Evolutionary conservation across 106 monocot genomes (phyloP), one percentile per base, ranked within the genome.

Genomic region (Allium sativum): DNA sequence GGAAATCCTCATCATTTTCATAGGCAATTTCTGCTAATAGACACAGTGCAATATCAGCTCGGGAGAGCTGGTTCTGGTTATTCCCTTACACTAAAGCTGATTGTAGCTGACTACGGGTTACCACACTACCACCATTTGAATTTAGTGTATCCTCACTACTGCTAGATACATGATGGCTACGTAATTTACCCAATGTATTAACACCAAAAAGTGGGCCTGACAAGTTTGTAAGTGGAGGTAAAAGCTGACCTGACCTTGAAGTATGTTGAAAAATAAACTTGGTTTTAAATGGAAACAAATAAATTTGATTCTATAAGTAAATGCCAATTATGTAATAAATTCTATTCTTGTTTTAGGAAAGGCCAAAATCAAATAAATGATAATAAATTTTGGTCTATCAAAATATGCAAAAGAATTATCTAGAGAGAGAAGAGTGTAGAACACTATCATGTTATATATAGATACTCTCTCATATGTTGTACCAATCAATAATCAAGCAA

Each of bases 1-100:
- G 92, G 55, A 98, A 98, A 72, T 98, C 98, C 52, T 98, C 98
- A 74, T 98, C 98, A 70, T 98, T 98, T 65, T 98, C 98, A 48
- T 98, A 98, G 7, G 98, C 98, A 69, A 98, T 92, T 74, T 98
- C 98, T 19, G 98, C 87, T 52, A 98, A 88, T 50, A 98, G 68
- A 58, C 91, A 92, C 63, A 98, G 68, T 21, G 98, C 87, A 56
- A 98, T 88, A 58, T 98, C 98, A 7, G 98, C 98, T 62, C 88
- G 79, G 9, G 98, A 98, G 15, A 98, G 80, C 15, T 75, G 60
- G 68, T 92, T 87, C 44, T 92, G 82, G 31, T 85, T 81, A 22
- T 98, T 84, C 11, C 85, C 98, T 68, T 83, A 87, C 31, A 31
- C 31, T 66, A 88, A 74, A 7, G 98, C 98, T 15, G 87, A 85